Evolutionary conservation across 352 stramenopile species (phyloP), one percentile per base, ranked within the genome.

Genomic region (Hyaloperonospora arabidopsidis): DNA sequence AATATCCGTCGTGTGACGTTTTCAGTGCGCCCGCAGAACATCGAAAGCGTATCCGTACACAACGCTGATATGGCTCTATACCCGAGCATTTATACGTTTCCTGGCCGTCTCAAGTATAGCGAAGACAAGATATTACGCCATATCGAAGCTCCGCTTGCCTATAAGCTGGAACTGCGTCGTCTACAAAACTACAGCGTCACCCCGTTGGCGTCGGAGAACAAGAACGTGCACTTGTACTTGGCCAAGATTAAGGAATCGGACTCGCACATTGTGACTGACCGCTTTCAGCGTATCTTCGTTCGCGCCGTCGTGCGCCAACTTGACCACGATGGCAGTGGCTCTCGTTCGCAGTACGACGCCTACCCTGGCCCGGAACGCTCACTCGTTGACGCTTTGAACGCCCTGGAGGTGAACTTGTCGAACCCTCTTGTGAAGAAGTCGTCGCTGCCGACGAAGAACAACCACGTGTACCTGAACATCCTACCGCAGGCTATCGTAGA

Each of bases 381-480:
- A 63, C 81, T 99, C n/a, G 93, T 99, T 45, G 96, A 99, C 57
- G 89, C 96, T 39, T 79, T 99, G 15, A 98, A 98, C 72, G 89
- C 95, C 17, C 66, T 99, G 28, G 96, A 98, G 61, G 74, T 98
- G 13, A 89, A 95, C 25, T 84, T 99, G 64, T 71, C 95, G 28
- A 97, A 97, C 69, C 80, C 93, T 2, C 78, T 87, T 25, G 61
- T 97, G 18, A 81, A 87, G 57, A 89, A 79, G 14, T 76, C 61
- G 11, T 79, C 80, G 25, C 62, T 87, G 40, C 62, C 62, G 48
- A 91, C 86, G 49, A 89, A 90, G 59, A 97, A 99, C 74, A 99
- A 99, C 8, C 25, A 99, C 79, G 85, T 99, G 21, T 99, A 98
- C 68, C 80, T 99, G 38, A 99, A 99, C 74, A 88, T 99, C 34